Conservation (phyloP, 768 basidiomycete species). For the Lentinus brumalis region DNA sequence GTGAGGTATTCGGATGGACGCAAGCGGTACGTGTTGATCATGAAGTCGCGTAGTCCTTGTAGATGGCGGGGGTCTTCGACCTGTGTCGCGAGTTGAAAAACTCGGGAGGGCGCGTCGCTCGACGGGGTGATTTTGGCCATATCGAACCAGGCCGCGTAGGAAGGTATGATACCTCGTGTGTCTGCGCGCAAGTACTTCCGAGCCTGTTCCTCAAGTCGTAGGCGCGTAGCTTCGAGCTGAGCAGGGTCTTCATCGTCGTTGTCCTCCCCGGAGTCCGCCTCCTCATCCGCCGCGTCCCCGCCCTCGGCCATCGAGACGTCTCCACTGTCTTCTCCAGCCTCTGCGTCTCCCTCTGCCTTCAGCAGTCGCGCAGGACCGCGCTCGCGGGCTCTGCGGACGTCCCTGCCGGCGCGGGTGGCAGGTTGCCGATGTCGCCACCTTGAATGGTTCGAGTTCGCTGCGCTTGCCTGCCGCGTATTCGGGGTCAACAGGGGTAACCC, state of each 20-base stretch:
- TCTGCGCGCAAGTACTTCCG: constrained; percentile 95
- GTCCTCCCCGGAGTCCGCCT: constrained; percentile 76
- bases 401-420: constrained; percentile 43
- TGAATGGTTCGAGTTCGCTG: constrained; percentile 85
- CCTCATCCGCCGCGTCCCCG: constrained; percentile 79
- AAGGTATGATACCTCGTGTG: constrained; percentile 96
- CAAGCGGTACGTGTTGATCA: constrained; percentile 97
- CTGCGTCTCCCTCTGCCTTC: constrained; percentile 56
- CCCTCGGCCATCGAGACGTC: constrained; percentile 84
- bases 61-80: constrained; percentile 94
- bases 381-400: constrained; percentile 36
- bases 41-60: constrained; percentile 99
- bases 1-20: constrained; percentile 95
- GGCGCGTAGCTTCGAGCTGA: constrained; percentile 77
- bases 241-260: constrained; percentile 87
- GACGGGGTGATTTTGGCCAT: constrained; percentile 92
- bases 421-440: constrained; percentile 77
- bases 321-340: constrained; percentile 66
- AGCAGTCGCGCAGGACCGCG: constrained; percentile 37
- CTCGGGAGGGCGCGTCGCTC: constrained; percentile 94
- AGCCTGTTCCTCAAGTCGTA: constrained; percentile 81
- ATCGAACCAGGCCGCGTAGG: constrained; percentile 97
- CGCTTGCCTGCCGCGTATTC: constrained; percentile 84
- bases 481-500: constrained; percentile 76
- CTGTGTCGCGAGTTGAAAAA: constrained; percentile 97